Conservation (phyloP, 2,329 filamentous ascomycete species). For the Magnaporthiopsis incrustans region DNA sequence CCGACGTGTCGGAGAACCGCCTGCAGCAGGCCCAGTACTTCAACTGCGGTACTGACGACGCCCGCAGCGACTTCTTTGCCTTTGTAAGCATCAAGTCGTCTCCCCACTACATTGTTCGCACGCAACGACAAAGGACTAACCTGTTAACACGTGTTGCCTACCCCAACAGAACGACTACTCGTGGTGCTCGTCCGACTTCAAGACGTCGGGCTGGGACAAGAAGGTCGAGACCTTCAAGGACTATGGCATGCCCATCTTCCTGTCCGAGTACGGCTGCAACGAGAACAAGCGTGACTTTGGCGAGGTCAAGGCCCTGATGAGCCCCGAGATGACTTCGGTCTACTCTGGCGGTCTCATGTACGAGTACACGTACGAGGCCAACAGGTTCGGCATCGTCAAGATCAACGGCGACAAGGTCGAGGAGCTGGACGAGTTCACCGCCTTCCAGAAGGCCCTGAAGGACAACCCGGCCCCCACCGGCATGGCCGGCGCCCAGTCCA, state of each 20-base stretch:
- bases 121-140: not conserved
- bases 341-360: slow-evolving; percentile 97
- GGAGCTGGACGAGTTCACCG: slow-evolving; percentile 54
- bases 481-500: slow-evolving; percentile 38
- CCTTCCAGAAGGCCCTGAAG: slow-evolving; percentile 39
- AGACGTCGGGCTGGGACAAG: slow-evolving; percentile 68
- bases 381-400: slow-evolving; percentile 72
- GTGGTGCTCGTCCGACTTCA: slow-evolving; percentile 69
- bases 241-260: slow-evolving; percentile 85
- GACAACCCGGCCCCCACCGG: slow-evolving; percentile 44
- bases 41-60: slow-evolving; percentile 82
- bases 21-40: slow-evolving; percentile 84
- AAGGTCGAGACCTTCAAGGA: slow-evolving; percentile 84
- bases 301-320: slow-evolving; percentile 76
- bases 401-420: slow-evolving; percentile 47
- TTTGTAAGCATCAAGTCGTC: slow-evolving; percentile 36
- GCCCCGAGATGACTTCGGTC: slow-evolving; percentile 70
- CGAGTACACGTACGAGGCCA: slow-evolving; percentile 79
- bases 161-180: slow-evolving; percentile 65
- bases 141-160: slow-evolving; percentile 10
- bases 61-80: slow-evolving; percentile 80
- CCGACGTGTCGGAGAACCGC: slow-evolving; percentile 79
- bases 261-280: slow-evolving; percentile 91
- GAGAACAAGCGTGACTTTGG: slow-evolving; percentile 73
- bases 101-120: too few species aligned